Conservation (phyloP, 139 green algal genomes). For the Picochlorum sp. region DNA sequence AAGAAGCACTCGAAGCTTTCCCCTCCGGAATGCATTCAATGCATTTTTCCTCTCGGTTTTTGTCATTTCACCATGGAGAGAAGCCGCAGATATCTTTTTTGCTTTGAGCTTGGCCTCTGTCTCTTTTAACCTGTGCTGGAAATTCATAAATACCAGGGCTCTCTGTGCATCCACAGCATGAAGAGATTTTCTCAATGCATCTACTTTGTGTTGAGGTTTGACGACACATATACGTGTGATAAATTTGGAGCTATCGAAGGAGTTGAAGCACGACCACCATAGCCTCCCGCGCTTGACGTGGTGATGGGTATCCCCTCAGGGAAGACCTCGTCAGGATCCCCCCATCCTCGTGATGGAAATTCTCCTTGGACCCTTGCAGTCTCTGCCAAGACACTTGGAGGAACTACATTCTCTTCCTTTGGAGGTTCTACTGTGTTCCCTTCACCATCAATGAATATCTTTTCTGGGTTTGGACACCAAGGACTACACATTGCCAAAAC, state of each 20-base stretch:
- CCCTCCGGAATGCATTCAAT: constrained; percentile 59
- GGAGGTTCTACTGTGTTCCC: constrained; percentile 14
- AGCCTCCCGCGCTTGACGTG: constrained; percentile 24
- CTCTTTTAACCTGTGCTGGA: constrained; percentile 76
- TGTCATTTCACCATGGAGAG: constrained; percentile 75
- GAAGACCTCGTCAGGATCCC: constrained; percentile 19
- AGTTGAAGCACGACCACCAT: constrained; percentile 25
- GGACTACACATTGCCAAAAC: constrained; percentile 38
- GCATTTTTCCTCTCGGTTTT: constrained; percentile 61
- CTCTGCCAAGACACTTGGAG: neutral
- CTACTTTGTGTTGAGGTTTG: constrained; percentile 53
- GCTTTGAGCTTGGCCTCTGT: constrained; percentile 72
- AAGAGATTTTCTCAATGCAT: constrained; percentile 67
- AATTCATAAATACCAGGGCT: constrained; percentile 95
- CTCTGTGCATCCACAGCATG: constrained; percentile 64
- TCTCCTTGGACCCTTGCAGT: constrained; percentile 1
- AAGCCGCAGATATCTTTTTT: constrained; percentile 55
- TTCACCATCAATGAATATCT: constrained; percentile 34
- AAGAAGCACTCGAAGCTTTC: constrained; percentile 66
- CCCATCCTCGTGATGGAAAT: constrained; percentile 36
- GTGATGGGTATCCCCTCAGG: constrained; percentile 36
- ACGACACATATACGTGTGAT: constrained; percentile 47
- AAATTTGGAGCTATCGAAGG: constrained; percentile 60
- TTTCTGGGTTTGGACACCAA: constrained; percentile 49
- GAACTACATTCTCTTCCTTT: constrained; percentile 2